Evolutionary conservation across 164 flowering plant genomes (phyloP).

Genomic region (Paratinospora sagittata): DNA sequence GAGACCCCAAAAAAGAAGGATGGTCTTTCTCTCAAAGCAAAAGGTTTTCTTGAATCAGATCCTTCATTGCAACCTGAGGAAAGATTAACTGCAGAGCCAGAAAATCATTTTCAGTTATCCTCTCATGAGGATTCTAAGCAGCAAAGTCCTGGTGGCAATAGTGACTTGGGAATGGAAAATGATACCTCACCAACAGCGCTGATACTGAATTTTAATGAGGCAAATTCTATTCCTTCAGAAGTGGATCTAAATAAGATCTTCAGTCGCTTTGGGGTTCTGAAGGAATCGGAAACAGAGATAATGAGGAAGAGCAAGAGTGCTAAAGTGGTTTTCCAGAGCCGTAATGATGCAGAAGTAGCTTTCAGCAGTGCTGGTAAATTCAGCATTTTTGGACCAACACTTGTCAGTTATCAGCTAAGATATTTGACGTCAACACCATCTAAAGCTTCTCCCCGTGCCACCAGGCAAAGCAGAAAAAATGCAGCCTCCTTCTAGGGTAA

Average conservation of each 20-base stretch:
- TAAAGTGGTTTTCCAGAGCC: constrained; percentile 61
- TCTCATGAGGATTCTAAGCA: constrained; percentile 23
- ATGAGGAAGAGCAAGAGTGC: constrained; percentile 53
- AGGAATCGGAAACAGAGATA: constrained; percentile 60
- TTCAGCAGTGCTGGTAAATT: constrained; percentile 84
- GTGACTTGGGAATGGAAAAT: constrained; percentile 22
- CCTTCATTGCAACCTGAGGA: constrained; percentile 8
- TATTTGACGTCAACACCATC: constrained; percentile 27
- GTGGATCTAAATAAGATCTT: constrained; percentile 54
- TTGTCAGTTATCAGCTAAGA: constrained; percentile 62
- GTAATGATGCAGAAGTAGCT: constrained; percentile 74
- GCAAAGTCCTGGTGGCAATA: constrained; percentile 21
- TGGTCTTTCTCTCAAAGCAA: constrained; percentile 14
- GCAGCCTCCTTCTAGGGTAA: constrained; percentile 14
- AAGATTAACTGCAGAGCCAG: constrained; percentile 3
- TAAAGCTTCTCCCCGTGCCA: constrained; percentile 24
- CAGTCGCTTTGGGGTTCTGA: constrained; percentile 53
- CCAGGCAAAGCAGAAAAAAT: constrained; percentile 24
- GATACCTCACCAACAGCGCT: constrained; percentile 49
- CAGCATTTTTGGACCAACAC: constrained; percentile 79
- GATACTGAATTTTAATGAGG: constrained; percentile 50
- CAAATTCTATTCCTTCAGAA: constrained; percentile 59
- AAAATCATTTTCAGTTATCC: constrained; percentile 9
- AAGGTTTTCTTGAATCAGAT: constrained; percentile 9
- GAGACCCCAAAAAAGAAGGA: constrained; percentile 14